phyloP scores from a whole-genome alignment of 2,329 filamentous ascomycete species.

The Orbilia brochopaga region DNA sequence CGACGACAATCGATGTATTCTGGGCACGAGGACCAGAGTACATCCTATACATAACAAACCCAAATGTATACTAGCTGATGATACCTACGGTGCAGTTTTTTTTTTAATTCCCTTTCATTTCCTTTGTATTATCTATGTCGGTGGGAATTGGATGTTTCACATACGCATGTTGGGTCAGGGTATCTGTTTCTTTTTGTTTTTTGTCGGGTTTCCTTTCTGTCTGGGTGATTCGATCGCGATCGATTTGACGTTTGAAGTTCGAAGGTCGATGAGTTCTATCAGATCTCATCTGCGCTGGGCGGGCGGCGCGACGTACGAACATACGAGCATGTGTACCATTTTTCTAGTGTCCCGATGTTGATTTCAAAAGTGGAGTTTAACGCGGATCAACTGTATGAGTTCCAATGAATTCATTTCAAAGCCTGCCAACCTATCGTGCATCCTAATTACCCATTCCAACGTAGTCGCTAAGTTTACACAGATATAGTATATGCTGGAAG shows the following conservation, averaged over 20 bases:
- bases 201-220: not conserved
- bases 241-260: no score
- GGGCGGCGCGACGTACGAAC: not conserved
- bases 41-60: slow-evolving; percentile 44
- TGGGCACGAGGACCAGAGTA: slow-evolving; percentile 6
- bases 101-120: slow-evolving; percentile 11
- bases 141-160: slow-evolving; percentile 6
- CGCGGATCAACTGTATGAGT: not conserved
- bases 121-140: slow-evolving; percentile 9
- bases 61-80: slow-evolving; percentile 48
- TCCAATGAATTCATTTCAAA: not conserved
- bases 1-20: no score
- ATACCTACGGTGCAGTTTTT: slow-evolving; percentile 39
- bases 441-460: no score
- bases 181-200: slow-evolving; percentile 8
- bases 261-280: no score
- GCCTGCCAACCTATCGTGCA: not conserved
- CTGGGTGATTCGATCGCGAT: no score
- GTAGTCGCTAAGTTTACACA: no score
- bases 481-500: no score
- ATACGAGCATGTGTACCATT: not conserved
- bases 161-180: slow-evolving; percentile 2
- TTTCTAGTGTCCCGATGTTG: not conserved
- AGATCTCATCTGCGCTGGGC: not conserved
- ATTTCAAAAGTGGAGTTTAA: slow-evolving; percentile 29